These are phyloP conservation scores for Atkinsonella hypoxylon DNA, from an alignment of 2,329 filamentous ascomycete species.

Conservation along the genomic window DNA sequence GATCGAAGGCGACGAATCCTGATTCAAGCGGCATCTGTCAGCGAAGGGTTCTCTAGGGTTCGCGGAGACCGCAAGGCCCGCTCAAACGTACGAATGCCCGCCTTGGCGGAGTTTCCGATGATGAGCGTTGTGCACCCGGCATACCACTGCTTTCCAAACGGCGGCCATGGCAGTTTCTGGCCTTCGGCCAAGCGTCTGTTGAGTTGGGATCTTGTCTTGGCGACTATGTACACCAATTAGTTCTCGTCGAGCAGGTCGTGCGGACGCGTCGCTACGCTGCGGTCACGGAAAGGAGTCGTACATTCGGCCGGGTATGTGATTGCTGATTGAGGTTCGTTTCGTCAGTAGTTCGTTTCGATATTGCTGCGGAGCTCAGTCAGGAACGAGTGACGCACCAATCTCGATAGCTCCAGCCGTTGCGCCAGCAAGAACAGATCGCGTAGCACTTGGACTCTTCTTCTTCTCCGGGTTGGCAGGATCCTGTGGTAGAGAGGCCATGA, in stretches of 20 bases:
- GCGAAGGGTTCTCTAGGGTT: neutral
- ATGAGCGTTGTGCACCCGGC: conserved; percentile 95
- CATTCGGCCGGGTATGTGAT: conserved; percentile 94
- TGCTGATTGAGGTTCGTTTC: conserved; percentile 25
- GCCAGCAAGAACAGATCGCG: conserved; percentile 85
- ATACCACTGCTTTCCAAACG: conserved; percentile 92
- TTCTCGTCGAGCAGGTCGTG: neutral
- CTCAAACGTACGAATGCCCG: conserved; percentile 67
- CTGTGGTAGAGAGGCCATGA: conserved; percentile 18
- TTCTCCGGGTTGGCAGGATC: conserved; percentile 15
- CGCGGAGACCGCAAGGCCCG: neutral
- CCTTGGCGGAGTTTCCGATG: conserved; percentile 92
- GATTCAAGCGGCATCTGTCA: conserved; percentile 7
- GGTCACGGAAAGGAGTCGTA: conserved; percentile 29
- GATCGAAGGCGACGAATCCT: conserved; percentile 85
- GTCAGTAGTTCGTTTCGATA: neutral
- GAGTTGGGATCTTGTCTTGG: conserved; percentile 88
- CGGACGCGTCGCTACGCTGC: neutral
- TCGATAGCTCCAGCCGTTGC: conserved; percentile 90
- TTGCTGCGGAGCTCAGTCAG: neutral
- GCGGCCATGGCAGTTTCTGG: conserved; percentile 87
- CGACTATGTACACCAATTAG: conserved; percentile 41
- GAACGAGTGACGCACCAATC: conserved; percentile 49
- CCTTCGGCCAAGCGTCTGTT: conserved; percentile 71
- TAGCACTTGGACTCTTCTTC: conserved; percentile 53